Evolutionary conservation across 2,329 filamentous ascomycete genomes (phyloP).

Genomic region (Arthroderma sp.): DNA sequence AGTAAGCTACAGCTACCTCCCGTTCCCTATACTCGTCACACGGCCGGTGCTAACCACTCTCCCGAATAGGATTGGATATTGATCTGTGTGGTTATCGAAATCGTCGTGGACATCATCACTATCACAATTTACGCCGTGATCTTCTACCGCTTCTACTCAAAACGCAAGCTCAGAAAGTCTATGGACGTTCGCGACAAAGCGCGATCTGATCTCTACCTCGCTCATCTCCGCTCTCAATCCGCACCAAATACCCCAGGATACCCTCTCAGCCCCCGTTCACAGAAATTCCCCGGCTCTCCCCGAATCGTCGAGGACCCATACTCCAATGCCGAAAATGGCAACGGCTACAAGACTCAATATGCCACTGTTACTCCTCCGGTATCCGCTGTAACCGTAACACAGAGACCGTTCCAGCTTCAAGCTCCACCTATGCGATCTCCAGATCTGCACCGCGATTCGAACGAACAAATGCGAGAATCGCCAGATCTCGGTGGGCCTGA

Average conservation of each 20-base stretch:
- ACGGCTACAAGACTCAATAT: slow-evolving; percentile 32
- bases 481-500: slow-evolving; percentile 24
- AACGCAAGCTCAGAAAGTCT: slow-evolving; percentile 86
- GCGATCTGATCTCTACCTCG: slow-evolving; percentile 87
- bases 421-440: slow-evolving; percentile 56
- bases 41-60: slow-evolving; percentile 7
- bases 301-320: slow-evolving; percentile 30
- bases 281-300: slow-evolving; percentile 22
- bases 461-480: slow-evolving; percentile 30
- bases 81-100: slow-evolving; percentile 93
- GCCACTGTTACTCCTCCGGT: slow-evolving; percentile 53
- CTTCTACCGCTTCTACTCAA: slow-evolving; percentile 96
- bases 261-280: slow-evolving; percentile 49
- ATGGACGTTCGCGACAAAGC: slow-evolving; percentile 94
- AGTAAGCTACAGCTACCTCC: slow-evolving; percentile 33
- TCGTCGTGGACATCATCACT: slow-evolving; percentile 81
- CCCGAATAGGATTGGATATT: slow-evolving; percentile 69
- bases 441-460: slow-evolving; percentile 61
- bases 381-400: slow-evolving; percentile 32
- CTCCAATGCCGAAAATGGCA: slow-evolving; percentile 40
- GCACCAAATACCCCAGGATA: slow-evolving; percentile 92
- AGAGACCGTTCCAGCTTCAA: slow-evolving; percentile 68
- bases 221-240: slow-evolving; percentile 68
- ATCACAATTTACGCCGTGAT: slow-evolving; percentile 87
- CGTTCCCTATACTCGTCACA: slow-evolving; percentile 6